Evolutionary conservation across 2,329 filamentous ascomycete genomes (phyloP).

Genomic region (Coniochaeta sp.): DNA sequence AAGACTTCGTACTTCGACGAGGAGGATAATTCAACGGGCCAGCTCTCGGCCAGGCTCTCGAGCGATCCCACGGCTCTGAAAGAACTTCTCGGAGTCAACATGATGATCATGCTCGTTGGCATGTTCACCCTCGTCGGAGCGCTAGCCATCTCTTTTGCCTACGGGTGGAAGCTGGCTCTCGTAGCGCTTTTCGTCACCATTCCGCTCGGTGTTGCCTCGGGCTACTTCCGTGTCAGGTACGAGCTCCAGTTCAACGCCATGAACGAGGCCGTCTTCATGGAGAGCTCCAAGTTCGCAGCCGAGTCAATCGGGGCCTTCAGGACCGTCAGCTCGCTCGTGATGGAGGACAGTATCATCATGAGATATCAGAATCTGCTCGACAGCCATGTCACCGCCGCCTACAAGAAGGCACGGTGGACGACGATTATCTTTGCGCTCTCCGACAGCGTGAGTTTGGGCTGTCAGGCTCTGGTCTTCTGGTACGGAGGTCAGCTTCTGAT

Average conservation of each 20-base stretch:
- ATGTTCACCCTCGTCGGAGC: conserved; percentile 60
- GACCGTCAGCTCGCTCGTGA: conserved; percentile 62
- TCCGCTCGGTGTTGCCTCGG: conserved; percentile 38
- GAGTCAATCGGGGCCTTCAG: conserved; percentile 69
- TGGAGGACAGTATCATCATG: conserved; percentile 57
- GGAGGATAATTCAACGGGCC: conserved; percentile 52
- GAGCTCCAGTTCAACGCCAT: conserved; percentile 63
- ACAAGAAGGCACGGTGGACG: conserved; percentile 52
- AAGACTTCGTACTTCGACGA: conserved; percentile 54
- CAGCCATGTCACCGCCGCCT: conserved; percentile 52
- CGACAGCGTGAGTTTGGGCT: conserved; percentile 57
- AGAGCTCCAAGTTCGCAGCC: conserved; percentile 67
- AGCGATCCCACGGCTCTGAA: conserved; percentile 53
- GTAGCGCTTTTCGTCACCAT: conserved; percentile 57
- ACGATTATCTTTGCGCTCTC: conserved; percentile 62
- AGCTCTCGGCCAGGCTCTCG: conserved; percentile 45
- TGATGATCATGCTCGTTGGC: conserved; percentile 55
- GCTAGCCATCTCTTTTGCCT: conserved; percentile 60
- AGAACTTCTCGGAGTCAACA: conserved; percentile 55
- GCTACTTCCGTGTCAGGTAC: conserved; percentile 45
- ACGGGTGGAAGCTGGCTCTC: conserved; percentile 70
- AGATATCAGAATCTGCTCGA: conserved; percentile 54
- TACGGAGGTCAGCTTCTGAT: conserved; percentile 55
- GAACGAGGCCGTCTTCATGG: conserved; percentile 60
- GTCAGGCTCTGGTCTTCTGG: conserved; percentile 60